Percentiles rank a stretch among this genome's conserved stretches.
Conservation (phyloP, 371 early-diverging fungal genomes). For the Mortierella sp. region DNA sequence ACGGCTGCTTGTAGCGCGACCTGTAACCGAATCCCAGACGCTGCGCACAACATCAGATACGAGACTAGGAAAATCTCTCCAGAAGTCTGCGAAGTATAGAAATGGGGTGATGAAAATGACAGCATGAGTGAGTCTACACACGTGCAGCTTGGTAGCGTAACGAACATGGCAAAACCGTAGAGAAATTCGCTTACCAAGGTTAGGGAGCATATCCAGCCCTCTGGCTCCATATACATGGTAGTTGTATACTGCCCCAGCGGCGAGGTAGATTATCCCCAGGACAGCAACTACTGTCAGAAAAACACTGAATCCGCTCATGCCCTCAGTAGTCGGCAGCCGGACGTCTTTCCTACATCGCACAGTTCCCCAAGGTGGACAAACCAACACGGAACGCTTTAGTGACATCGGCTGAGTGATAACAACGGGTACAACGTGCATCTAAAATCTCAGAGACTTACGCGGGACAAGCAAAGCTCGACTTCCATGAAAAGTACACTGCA, state of each 20-base stretch:
- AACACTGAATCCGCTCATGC: slow-evolving; percentile 42
- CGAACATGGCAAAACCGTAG: too few species aligned
- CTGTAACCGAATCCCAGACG: slow-evolving; percentile 50
- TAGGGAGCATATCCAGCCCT: slow-evolving; percentile 45
- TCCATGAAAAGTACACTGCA: slow-evolving; percentile 37
- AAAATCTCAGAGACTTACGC: slow-evolving; percentile 3
- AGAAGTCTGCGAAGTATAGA: slow-evolving; percentile 28
- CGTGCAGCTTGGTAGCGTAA: too few species aligned
- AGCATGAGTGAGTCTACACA: too few species aligned
- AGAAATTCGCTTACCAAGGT: slow-evolving; percentile 46
- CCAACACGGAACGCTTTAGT: too few species aligned
- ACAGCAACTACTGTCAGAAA: slow-evolving; percentile 36
- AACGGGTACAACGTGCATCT: not conserved
- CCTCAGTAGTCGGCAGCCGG: slow-evolving; percentile 16
- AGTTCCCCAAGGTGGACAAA: too few species aligned
- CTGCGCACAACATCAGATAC: slow-evolving; percentile 41
- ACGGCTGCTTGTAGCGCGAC: slow-evolving; percentile 19
- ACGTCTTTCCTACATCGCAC: slow-evolving; percentile 13
- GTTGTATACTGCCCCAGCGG: slow-evolving; percentile 41
- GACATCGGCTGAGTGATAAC: too few species aligned
- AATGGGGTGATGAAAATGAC: not conserved
- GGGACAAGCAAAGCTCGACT: slow-evolving; percentile 43
- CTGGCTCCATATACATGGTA: slow-evolving; percentile 40
- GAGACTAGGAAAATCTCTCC: slow-evolving; percentile 52
- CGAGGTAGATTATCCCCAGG: slow-evolving; percentile 30